These are phyloP conservation scores for Simplicillium sp. DNA, from an alignment of 2,329 filamentous ascomycete genomes.

Conservation along the genomic window DNA sequence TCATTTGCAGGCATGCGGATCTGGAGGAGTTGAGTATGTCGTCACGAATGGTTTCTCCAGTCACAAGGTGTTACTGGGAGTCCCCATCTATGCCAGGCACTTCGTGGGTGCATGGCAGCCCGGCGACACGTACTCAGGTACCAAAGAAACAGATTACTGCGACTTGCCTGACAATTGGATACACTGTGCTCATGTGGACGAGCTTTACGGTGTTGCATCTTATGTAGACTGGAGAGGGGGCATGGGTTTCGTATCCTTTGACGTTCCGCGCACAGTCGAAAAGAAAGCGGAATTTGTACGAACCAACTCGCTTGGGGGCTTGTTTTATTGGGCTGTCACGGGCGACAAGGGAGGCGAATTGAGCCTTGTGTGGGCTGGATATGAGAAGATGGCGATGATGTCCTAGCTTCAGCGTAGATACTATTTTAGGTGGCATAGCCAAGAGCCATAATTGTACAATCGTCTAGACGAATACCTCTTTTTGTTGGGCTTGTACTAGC, in stretches of 20 bases:
- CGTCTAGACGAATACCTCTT: background rate
- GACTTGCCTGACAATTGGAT: constrained; percentile 47
- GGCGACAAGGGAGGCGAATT: constrained; percentile 43
- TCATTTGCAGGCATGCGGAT: constrained; percentile 33
- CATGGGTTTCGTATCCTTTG: constrained; percentile 53
- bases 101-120: constrained; percentile 45
- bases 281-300: constrained; percentile 53
- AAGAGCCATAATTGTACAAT: background rate
- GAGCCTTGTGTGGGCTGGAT: constrained; percentile 53
- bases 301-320: constrained; percentile 43
- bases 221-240: constrained; percentile 32
- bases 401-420: background rate
- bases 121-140: constrained; percentile 36
- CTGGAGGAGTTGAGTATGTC: constrained; percentile 46
- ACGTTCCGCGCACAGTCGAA: constrained; percentile 49
- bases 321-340: constrained; percentile 62
- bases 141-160: constrained; percentile 51
- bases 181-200: constrained; percentile 32
- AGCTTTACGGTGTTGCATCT: constrained; percentile 44
- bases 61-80: constrained; percentile 50
- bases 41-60: constrained; percentile 41
- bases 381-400: constrained; percentile 31
- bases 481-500: too few species aligned
- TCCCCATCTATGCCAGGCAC: constrained; percentile 53
- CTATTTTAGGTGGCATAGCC: background rate